Base-by-base conservation (phyloP, 768 basidiomycete genomes). In the Tubosaeta sp. region DNA sequence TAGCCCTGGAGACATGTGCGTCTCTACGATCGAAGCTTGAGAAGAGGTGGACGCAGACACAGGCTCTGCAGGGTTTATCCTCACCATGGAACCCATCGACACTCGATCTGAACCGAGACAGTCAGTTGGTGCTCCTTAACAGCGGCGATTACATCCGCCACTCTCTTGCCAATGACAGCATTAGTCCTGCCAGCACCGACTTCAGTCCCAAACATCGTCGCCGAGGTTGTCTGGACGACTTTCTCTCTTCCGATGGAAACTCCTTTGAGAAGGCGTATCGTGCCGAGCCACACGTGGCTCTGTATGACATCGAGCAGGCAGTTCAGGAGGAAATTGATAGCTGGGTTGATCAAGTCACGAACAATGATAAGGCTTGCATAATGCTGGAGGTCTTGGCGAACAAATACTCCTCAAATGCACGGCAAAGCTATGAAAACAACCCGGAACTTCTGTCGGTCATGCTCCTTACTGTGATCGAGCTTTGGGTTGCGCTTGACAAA, bases 381-480 rank as follows among this genome's bases (percentile, higher is more conserved):
- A 34, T 16, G 11, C 32, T 34, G 14, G 32, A 34, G 32, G 7
- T 34, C 32, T 34, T 34, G 32, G 32, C 32, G 32, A 34, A 34
- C 32, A 34, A 34, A 16, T 34, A 34, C 32, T 34, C 32, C 4
- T 34, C 32, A 14, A 34, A 14, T 7, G 32, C 32, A 34, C 6
- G 2, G 7, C 14, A 13, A 16, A 34, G 32, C 32, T 34, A 34
- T 34, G 32, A 16, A 34, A 34, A 16, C 12, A 34, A 34, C 32
- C 32, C 32, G 32, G 76, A 78, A 44, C 57, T 66, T 30, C 32
- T 64, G 5, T 78, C 77, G 0, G 46, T 73, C 3, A 75, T 81
- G 69, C 54, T 80, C 31, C 58, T 81, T 41, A 63, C 64, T 3
- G 45, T 39, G 8, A 19, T 66, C 7, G 73, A 77, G 25, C 65